A percentile compares a stretch with the other conserved stretches of the same genome.
Conservation (phyloP, 306 rosid species). For the Abrus precatorius region DNA sequence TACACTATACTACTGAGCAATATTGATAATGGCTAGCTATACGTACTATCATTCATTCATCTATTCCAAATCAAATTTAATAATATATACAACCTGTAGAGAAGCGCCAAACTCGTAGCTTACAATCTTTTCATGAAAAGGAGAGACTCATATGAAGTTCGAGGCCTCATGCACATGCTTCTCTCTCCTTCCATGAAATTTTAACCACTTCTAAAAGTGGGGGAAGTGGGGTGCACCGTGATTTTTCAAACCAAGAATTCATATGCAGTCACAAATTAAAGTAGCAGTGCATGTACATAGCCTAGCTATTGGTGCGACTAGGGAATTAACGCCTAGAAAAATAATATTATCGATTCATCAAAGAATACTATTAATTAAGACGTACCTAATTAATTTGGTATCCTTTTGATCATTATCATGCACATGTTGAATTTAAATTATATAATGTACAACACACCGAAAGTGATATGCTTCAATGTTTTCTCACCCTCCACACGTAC, state of each 20-base stretch:
- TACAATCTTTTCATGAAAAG: conserved; percentile 72
- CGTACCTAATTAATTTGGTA: neutral
- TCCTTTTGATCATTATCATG: conserved; percentile 31
- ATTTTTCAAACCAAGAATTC: conserved; percentile 52
- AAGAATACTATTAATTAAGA: conserved; percentile 13
- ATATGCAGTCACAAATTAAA: conserved; percentile 17
- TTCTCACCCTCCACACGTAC: conserved; percentile 34
- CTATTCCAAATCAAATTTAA: conserved; percentile 49
- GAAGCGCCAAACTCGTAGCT: conserved; percentile 67
- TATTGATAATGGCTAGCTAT: conserved; percentile 45
- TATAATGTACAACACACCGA: conserved; percentile 43
- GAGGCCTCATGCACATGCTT: conserved; percentile 73
- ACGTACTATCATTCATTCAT: conserved; percentile 17
- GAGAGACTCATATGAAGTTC: conserved; percentile 63
- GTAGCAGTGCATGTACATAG: conserved; percentile 31
- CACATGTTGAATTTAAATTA: conserved; percentile 42
- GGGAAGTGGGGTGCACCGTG: conserved; percentile 54
- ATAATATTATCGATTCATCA: conserved; percentile 6
- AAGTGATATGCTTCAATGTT: conserved; percentile 48
- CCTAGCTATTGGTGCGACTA: neutral
- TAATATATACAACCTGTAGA: conserved; percentile 45
- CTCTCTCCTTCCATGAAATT: conserved; percentile 58
- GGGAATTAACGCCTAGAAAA: conserved; percentile 2
- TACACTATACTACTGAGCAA: conserved; percentile 21
- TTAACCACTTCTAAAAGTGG: conserved; percentile 53